These are phyloP conservation scores for Sugiyamaella americana DNA, from an alignment of 805 yeast genomes.

Conservation along the genomic window DNA sequence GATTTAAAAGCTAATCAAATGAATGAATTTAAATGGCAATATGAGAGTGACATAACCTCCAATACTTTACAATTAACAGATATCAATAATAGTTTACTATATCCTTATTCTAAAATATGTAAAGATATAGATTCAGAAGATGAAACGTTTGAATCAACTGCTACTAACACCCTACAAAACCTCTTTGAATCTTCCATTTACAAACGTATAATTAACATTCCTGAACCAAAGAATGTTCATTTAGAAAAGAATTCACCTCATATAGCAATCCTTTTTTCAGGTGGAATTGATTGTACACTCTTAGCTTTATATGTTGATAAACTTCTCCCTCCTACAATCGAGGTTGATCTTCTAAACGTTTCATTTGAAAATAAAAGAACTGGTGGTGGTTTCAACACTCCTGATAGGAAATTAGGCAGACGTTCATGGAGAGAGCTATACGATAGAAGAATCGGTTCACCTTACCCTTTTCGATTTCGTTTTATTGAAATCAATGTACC, in stretches of 20 bases:
- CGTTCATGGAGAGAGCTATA: constrained; percentile 51
- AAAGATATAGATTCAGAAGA: background rate
- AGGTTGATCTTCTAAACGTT: constrained; percentile 78
- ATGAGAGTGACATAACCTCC: no score
- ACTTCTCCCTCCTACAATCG: constrained; percentile 18
- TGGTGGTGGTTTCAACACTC: constrained; percentile 52
- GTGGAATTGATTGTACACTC: constrained; percentile 91
- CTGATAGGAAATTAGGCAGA: constrained; percentile 76
- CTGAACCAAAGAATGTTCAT: constrained; percentile 1
- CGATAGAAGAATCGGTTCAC: constrained; percentile 32
- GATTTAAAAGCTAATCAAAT: constrained; percentile 24
- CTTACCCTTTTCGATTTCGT: constrained; percentile 34
- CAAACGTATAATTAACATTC: constrained; percentile 8
- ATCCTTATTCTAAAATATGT: background rate
- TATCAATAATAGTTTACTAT: background rate
- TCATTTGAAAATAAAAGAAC: constrained; percentile 90
- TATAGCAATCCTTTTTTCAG: constrained; percentile 74
- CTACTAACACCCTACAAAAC: constrained; percentile 1
- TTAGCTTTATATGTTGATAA: constrained; percentile 45
- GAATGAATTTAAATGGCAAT: background rate
- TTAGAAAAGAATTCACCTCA: constrained; percentile 14
- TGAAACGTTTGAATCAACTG: background rate
- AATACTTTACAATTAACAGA: background rate
- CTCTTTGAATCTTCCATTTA: constrained; percentile 4
- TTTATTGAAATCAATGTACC: constrained; percentile 69